Conservation (phyloP, 2,329 filamentous ascomycete genomes). For the Lecanicillium sp. region DNA sequence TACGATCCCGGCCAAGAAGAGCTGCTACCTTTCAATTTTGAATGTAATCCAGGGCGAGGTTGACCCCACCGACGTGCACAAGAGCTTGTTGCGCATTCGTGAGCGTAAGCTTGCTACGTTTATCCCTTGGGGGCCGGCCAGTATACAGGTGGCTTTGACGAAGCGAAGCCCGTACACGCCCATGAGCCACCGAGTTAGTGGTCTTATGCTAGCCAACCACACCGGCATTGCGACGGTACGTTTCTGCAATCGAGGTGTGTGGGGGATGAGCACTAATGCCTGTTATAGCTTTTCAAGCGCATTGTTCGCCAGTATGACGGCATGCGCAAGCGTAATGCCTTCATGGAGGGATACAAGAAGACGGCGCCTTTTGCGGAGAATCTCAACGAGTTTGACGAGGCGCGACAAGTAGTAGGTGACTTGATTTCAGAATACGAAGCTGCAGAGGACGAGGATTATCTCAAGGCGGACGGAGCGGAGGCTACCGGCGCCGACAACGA, state of each 20-base stretch:
- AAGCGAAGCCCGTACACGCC: slow-evolving; percentile 95
- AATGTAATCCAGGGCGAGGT: slow-evolving; percentile 99
- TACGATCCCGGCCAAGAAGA: slow-evolving; percentile 89
- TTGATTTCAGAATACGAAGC: slow-evolving; percentile 93
- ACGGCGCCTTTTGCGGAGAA: slow-evolving; percentile 90
- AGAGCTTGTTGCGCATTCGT: slow-evolving; percentile 90
- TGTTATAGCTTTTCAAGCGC: slow-evolving; percentile 70
- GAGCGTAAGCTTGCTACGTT: slow-evolving; percentile 92
- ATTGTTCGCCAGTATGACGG: slow-evolving; percentile 89
- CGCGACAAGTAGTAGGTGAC: slow-evolving; percentile 82
- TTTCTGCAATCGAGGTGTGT: slow-evolving; percentile 10
- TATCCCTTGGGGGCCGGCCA: slow-evolving; percentile 96
- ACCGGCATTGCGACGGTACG: slow-evolving; percentile 85
- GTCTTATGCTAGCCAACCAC: slow-evolving; percentile 96
- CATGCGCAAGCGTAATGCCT: slow-evolving; percentile 92
- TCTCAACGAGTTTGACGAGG: slow-evolving; percentile 89
- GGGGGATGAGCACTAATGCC: too few species aligned
- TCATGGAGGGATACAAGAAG: slow-evolving; percentile 93
- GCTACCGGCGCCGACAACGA: slow-evolving; percentile 45
- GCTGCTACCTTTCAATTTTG: slow-evolving; percentile 97
- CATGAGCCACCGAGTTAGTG: slow-evolving; percentile 88
- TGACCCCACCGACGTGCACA: slow-evolving; percentile 96
- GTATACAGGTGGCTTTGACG: slow-evolving; percentile 92
- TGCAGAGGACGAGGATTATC: slow-evolving; percentile 82
- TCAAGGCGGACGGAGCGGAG: slow-evolving; percentile 62